Evolutionary conservation across 768 basidiomycete genomes (phyloP), one percentile per base, ranked within the genome.

Genomic region (Pilatotrama ljubarskyi): DNA sequence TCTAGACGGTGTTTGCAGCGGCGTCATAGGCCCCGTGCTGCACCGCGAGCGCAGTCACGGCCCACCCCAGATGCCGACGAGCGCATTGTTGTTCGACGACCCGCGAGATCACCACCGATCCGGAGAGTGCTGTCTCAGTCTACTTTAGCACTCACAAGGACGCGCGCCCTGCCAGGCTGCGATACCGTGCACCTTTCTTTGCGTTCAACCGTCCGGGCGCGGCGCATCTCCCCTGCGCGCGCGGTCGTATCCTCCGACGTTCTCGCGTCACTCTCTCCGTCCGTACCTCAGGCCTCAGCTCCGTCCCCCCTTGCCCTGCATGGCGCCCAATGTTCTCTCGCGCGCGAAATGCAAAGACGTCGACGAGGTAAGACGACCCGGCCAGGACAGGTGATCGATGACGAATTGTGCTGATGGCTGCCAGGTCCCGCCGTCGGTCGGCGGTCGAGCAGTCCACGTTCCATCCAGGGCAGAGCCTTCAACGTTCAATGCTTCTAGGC

Each of bases 201-300:
- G 29, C 29, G 10, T 32, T 32, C 29, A 32, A 32, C 5, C 29
- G 29, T 32, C 29, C 29, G 29, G 29, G 29, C 29, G 10, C 29
- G 29, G n/a, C n/a, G n/a, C n/a, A n/a, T n/a, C n/a, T n/a, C n/a
- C n/a, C n/a, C n/a, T n/a, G n/a, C n/a, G n/a, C n/a, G n/a, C n/a
- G n/a, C n/a, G n/a, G n/a, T n/a, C n/a, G n/a, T n/a, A n/a, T n/a
- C 48, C 49, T 52, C 51, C 51, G 51, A 52, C 25, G 51, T 52
- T 52, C 38, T 52, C 51, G 51, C 51, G 51, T 29, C 40, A 42
- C 38, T 15, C 22, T 24, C 24, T 24, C 24, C 25, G 25, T n/a
- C 13, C 40, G 25, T 26, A 4, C 25, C 22, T 29, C 24, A n/a
- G n/a, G n/a, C 15, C 22, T 25, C 36, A 20, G 35, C 36, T 11